Conservation (phyloP, 1,139 yeast species). For the Nematodospora anomalae region DNA sequence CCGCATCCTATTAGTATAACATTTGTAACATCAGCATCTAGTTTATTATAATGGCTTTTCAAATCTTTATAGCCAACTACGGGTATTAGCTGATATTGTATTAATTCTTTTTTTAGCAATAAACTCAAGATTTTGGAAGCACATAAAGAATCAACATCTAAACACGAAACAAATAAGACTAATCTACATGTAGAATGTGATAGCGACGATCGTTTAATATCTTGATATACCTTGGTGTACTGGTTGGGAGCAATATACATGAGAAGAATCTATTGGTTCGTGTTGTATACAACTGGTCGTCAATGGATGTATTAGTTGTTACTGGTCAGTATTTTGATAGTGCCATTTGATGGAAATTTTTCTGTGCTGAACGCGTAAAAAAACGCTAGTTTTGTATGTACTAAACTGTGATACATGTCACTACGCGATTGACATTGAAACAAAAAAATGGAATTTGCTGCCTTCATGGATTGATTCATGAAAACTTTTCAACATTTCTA, state of each 20-base stretch:
- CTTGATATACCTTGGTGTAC: conserved; percentile 58
- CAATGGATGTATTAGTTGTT: too few species aligned
- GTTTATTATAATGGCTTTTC: conserved; percentile 55
- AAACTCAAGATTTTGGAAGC: conserved; percentile 76
- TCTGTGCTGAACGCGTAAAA: too few species aligned
- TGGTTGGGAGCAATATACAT: conserved; percentile 69
- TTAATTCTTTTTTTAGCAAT: conserved; percentile 73
- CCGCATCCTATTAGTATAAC: conserved; percentile 90
- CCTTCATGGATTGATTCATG: too few species aligned
- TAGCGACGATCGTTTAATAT: conserved; percentile 60
- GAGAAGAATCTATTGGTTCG: background rate
- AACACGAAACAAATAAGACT: conserved; percentile 85
- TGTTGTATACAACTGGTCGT: too few species aligned
- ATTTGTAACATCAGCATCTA: conserved; percentile 77
- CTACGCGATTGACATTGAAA: too few species aligned
- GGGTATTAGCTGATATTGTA: conserved; percentile 87
- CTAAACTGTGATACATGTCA: too few species aligned
- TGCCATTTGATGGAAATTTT: too few species aligned
- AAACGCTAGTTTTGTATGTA: too few species aligned
- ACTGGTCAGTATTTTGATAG: too few species aligned
- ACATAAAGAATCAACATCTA: conserved; percentile 90
- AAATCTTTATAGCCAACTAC: conserved; percentile 92
- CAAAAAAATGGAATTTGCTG: too few species aligned
- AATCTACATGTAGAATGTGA: conserved; percentile 90
- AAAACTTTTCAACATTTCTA: too few species aligned